Base-by-base conservation (phyloP, 371 early-diverging fungal species). In the Rhizopus delemar region DNA sequence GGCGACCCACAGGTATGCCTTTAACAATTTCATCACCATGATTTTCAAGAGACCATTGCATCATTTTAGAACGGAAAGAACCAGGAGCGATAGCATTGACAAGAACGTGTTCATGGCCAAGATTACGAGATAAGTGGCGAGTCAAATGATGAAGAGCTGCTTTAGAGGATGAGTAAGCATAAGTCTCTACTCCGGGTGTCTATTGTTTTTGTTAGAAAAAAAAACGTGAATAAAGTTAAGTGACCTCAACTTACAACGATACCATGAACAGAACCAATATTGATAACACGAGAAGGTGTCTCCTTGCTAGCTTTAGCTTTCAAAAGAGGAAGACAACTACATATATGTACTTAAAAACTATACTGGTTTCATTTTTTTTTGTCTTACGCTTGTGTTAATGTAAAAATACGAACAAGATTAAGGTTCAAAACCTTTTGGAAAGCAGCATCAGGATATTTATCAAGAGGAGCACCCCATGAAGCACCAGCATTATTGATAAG, bases 1-100 rank as follows among this genome's bases (percentile, higher is more conserved):
- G 84, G 15, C 96, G 82, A 2, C 89, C 85, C 56, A 89, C 56
- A 11, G 93, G 93, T 29, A 90, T 79, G 35, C 62, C 59, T 6
- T 63, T 63, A 6, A 85, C 71, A 51, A 92, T 86, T 8, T 57
- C 63, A 34, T 88, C 86, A 12, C 85, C 82, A 73, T 74, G 60
- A n/a, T 79, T 67, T 48, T 81, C 73, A 33, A 91, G 60, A 0
- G 90, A 90, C 22, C 73, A 80, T 13, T 85, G 90, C 93, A 95
- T 95, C 86, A 96, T 96, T 65, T 90, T 90, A 54, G 88, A 88
- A 53, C 87, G 86, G 73, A 94, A 97, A 5, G 92, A 81, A 0
- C 96, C 96, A 0, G 96, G 95, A 0, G 96, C 95, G 57, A 96
- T 85, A 7, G 93, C 92, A 63, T 96, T 97, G 33, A 92, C 91